Base-by-base conservation (phyloP, 139 green algal genomes). In the Desmodesmus armatus region DNA sequence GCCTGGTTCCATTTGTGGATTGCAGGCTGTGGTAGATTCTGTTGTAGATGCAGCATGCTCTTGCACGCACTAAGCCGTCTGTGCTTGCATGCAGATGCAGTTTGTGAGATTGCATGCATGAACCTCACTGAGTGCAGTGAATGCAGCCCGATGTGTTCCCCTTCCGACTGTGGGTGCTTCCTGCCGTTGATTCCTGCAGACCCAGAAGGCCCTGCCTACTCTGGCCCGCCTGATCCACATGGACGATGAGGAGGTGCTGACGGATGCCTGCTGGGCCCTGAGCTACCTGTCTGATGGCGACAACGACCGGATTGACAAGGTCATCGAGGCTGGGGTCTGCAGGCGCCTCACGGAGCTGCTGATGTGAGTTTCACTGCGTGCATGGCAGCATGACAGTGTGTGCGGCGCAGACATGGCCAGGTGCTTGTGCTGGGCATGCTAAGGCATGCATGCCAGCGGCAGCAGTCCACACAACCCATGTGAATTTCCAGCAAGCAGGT, bases 291-390 rank as follows among this genome's bases (percentile, higher is more conserved):
- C 93, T 21, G 98, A 99, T 92, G 98, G 98, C 43, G 96, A 96
- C 84, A 99, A 99, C 87, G 97, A 99, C 89, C 97, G 97, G 83
- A 99, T 99, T 85, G 95, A 99, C 91, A 94, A 95, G 83, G 98
- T 99, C 85, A 99, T 99, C 44, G 92, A 98, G 80, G 91, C 94
- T 5, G 96, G 95, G 60, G 96, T 99, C 2, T 98, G 93, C 91
- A 84, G 94, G 41, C 91, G 98, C 4, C 93, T 99, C 37, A 94
- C 88, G 19, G 88, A 93, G 88, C 93, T 98, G 78, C 90, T 98
- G 37, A 85, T 96, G 93, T 96, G 78, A 92, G 93, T 90, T 51
- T 1, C 0, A n/a, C n/a, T n/a, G n/a, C n/a, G n/a, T n/a, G n/a
- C n/a, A n/a, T n/a, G n/a, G n/a, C n/a, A n/a, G n/a, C n/a, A n/a